Conservation (phyloP, 106 monocot genomes). For the Vanilla planifolia region DNA sequence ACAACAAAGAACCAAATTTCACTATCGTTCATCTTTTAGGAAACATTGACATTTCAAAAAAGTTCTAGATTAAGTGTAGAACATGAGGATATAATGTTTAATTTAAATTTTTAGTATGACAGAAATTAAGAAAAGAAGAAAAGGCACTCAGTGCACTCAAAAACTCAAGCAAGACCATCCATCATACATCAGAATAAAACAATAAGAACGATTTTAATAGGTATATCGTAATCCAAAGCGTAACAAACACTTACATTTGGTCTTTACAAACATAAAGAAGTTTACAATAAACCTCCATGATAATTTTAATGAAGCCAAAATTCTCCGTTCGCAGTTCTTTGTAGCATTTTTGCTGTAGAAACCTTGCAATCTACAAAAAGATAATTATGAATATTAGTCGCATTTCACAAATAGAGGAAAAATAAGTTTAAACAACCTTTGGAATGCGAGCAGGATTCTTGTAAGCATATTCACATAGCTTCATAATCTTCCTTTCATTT, state of each 20-base stretch:
- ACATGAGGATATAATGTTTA: too few relatives aligned
- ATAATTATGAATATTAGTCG: background rate
- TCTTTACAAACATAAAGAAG: constrained; percentile 4
- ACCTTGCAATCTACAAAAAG: constrained; percentile 2
- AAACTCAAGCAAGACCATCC: too few relatives aligned
- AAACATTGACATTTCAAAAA: too few relatives aligned
- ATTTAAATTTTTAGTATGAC: too few relatives aligned
- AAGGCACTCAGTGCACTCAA: too few relatives aligned
- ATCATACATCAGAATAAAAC: too few relatives aligned
- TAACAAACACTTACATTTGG: constrained; percentile 4
- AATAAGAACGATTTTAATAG: too few relatives aligned
- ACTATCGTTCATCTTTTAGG: too few relatives aligned
- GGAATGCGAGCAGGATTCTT: constrained; percentile 87
- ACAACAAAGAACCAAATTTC: too few relatives aligned
- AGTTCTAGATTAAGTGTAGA: too few relatives aligned
- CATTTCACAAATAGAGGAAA: background rate
- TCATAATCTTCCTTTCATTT: constrained; percentile 91
- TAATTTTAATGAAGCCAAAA: constrained; percentile 5
- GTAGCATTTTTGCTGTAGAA: constrained; percentile 4
- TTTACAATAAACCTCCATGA: constrained; percentile 9
- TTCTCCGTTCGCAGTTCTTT: constrained; percentile 7
- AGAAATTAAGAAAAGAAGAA: too few relatives aligned
- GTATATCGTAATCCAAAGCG: too few relatives aligned
- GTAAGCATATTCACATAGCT: constrained; percentile 94
- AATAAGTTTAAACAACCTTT: constrained; percentile 36